phyloP scores from a whole-genome alignment of 2,329 filamentous ascomycete species.

The Capronia americana region DNA sequence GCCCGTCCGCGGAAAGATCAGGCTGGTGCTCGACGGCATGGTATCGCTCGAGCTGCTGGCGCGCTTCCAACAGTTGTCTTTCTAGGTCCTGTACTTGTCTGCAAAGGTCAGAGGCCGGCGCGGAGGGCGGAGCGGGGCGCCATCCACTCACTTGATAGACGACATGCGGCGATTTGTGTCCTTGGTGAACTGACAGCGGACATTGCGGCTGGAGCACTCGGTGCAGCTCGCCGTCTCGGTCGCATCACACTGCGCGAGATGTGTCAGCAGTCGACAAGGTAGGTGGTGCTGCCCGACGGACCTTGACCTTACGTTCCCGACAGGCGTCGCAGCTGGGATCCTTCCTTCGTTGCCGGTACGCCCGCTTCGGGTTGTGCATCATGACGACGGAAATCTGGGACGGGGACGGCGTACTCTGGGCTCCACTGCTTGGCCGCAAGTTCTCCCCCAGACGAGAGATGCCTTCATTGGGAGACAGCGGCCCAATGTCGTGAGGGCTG shows the following conservation, averaged over 20 bases:
- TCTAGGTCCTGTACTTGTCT: conserved; percentile 94
- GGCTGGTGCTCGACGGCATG: conserved; percentile 66
- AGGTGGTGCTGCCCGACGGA: conserved; percentile 40
- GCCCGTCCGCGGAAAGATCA: conserved; percentile 54
- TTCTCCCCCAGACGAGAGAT: conserved; percentile 46
- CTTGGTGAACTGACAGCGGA: conserved; percentile 98
- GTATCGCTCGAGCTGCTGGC: conserved; percentile 78
- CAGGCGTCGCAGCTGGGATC: conserved; percentile 98
- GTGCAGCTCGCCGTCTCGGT: conserved; percentile 96
- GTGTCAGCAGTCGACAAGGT: conserved; percentile 9
- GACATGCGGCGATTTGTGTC: conserved; percentile 99
- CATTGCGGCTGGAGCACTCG: conserved; percentile 93
- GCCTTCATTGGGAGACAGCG: conserved; percentile 49
- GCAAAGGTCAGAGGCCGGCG: conserved; percentile 33
- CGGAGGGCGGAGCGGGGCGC: not conserved
- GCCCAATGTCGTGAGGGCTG: conserved; percentile 50
- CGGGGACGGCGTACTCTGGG: conserved; percentile 29
- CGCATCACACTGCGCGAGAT: conserved; percentile 75
- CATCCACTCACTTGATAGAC: conserved; percentile 77
- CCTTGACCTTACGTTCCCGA: conserved; percentile 77
- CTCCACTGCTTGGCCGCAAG: conserved; percentile 26
- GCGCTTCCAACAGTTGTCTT: conserved; percentile 81
- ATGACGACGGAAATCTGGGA: conserved; percentile 53
- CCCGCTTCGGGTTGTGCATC: conserved; percentile 81
- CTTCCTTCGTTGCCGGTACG: conserved; percentile 92